Base-by-base conservation (phyloP, 2,329 filamentous ascomycete genomes). In the Penicillium sp. region DNA sequence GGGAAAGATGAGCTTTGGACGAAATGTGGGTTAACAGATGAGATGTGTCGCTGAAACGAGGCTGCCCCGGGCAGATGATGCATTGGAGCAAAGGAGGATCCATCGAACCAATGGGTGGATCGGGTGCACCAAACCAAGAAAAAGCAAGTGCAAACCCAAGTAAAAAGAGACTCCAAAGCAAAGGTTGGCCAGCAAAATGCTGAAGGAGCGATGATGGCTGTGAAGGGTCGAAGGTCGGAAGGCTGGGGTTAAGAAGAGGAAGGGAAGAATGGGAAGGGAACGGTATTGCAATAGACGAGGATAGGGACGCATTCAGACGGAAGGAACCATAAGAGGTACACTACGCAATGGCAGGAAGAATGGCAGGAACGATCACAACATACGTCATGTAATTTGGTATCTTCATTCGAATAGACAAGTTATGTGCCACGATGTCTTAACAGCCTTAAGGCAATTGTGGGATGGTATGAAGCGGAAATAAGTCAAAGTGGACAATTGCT, bases 11-110 rank as follows among this genome's bases (percentile, higher is more conserved):
- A n/a, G 87, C 87, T 67, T 96, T 96, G 56, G 91, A 96, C 52
- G 87, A 83, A 54, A 96, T 82, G 66, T 97, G 92, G 10, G 92
- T 97, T 65, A 97, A 81, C 32, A 96, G 77, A 69, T 96, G 92
- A 29, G 91, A 95, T 39, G 90, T 78, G 70, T 97, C 92, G 48
- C 89, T 95, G 72, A 96, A 96, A 27, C 73, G 81, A 33, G 89
- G 88, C 53, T 80, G 80, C 58, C 86, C 88, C 31, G 87, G 86
- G 67, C 92, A 97, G 59, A 95, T 85, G 63, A 79, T 84, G 81
- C 92, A 97, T 59, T 82, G 74, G 42, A 96, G 81, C 49, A 87
- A 83, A 51, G 90, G 84, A 38, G 58, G 56, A 58, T 69, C 67
- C 71, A 74, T 75, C 31, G 44, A 50, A 54, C 46, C 57, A 53